phyloP scores from a whole-genome alignment of 495 filamentous ascomycete genomes.

The Penicillium alfredii region DNA sequence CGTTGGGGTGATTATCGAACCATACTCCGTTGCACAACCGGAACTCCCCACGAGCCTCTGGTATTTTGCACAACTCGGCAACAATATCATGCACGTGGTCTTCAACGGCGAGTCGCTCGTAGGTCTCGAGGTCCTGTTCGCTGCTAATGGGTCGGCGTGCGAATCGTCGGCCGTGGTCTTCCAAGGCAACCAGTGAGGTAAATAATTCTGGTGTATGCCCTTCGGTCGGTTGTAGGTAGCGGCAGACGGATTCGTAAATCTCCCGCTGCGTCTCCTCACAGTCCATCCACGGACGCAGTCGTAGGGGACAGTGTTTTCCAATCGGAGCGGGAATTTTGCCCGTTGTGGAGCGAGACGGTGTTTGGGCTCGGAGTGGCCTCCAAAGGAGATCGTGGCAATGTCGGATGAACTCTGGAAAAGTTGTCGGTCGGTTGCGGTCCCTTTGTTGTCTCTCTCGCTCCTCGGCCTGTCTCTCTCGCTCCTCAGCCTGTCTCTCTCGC shows the following conservation, averaged over 20 bases:
- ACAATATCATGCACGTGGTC: conserved; percentile 18
- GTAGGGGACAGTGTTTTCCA: conserved; percentile 24
- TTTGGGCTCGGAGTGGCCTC: conserved; percentile 10
- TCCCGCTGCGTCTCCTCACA: conserved; percentile 23
- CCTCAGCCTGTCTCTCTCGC: background rate
- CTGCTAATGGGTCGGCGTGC: conserved; percentile 9
- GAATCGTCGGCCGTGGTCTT: conserved; percentile 10
- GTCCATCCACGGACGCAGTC: conserved; percentile 23
- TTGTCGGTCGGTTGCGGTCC: conserved; percentile 16
- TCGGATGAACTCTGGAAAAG: conserved; percentile 30
- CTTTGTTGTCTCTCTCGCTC: conserved; percentile 1
- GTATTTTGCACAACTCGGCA: conserved; percentile 16
- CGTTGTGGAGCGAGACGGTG: conserved; percentile 24
- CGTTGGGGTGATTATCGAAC: no score
- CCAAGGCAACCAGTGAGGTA: conserved; percentile 8
- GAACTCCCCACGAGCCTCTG: conserved; percentile 12
- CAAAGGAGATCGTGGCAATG: conserved; percentile 29
- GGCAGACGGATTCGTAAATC: conserved; percentile 20
- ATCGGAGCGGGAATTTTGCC: conserved; percentile 19
- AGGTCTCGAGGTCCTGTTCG: conserved; percentile 13
- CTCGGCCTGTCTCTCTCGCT: conserved; percentile 6
- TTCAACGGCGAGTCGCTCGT: conserved; percentile 16
- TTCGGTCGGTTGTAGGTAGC: background rate
- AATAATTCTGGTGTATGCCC: conserved; percentile 1
- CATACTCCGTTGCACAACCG: no score